Evolutionary conservation across 2,329 filamentous ascomycete genomes (phyloP), one percentile per base, ranked within the genome.

Genomic region (Periconia digitata): DNA sequence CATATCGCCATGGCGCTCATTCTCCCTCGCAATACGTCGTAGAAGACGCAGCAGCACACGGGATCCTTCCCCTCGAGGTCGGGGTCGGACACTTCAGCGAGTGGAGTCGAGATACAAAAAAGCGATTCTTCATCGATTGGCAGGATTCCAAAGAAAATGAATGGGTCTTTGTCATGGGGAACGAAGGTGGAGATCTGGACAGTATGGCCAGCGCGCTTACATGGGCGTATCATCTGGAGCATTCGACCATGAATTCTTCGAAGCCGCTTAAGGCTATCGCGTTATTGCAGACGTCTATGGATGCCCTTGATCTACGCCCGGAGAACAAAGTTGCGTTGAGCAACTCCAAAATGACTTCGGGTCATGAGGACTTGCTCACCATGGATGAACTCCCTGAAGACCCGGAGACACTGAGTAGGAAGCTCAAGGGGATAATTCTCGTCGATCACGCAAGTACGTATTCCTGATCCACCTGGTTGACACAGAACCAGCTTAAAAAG

Each of bases 21-120:
- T n/a, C n/a, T n/a, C n/a, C n/a, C n/a, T n/a, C n/a, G n/a, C n/a
- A n/a, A n/a, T n/a, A n/a, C n/a, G n/a, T n/a, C n/a, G 51, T 3
- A 50, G 52, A 38, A 44, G 13, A 12, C 23, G 46, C 23, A 21
- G 40, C 42, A 58, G 53, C 43, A 32, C 27, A 32, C 10, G 27
- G 27, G n/a, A 43, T n/a, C n/a, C n/a, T n/a, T n/a, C 27, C 46
- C 8, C 42, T 43, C 13, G n/a, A 35, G 1, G 40, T 60, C 13
- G 75, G 75, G 15, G 74, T 76, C 12, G 75, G 75, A 24, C 75
- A 78, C 62, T 77, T 78, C 60, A 75, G 72, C 59, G 74, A 78
- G 55, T 78, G 75, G 75, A 74, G 71, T 21, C 73, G 75, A 29
- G 70, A 67, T 10, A 76, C 68, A 16, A 78, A 78, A 63, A 74